Evolutionary conservation across 441 rosid genomes (phyloP).

Genomic region (Arabidopsis hybrid): DNA sequence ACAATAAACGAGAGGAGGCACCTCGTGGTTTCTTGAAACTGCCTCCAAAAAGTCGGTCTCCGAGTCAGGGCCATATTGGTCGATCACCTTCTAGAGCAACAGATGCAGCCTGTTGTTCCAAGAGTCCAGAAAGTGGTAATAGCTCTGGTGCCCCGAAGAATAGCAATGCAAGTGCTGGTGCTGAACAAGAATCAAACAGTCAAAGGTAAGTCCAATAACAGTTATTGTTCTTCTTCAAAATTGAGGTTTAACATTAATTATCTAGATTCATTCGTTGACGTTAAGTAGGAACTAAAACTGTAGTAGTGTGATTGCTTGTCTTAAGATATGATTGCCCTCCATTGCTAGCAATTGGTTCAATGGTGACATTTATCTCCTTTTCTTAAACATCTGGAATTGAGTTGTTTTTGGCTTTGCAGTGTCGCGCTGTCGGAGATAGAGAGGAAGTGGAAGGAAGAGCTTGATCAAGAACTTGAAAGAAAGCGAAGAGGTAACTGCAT

Average conservation of each 20-base stretch:
- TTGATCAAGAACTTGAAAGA: constrained; percentile 88
- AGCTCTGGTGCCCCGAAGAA: constrained; percentile 64
- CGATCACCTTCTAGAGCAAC: constrained; percentile 40
- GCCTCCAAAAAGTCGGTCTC: constrained; percentile 85
- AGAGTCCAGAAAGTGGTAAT: constrained; percentile 41
- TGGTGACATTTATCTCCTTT: not conserved
- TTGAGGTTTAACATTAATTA: not conserved
- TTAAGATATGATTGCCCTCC: not conserved
- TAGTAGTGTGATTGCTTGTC: not conserved
- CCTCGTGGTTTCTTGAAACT: constrained; percentile 50
- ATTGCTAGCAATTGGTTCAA: not conserved
- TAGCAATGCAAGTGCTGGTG: constrained; percentile 53
- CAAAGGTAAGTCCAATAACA: constrained; percentile 47
- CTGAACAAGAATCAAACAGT: constrained; percentile 64
- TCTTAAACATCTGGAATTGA: constrained; percentile 30
- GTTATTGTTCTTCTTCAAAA: not conserved
- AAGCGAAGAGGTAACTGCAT: constrained; percentile 52
- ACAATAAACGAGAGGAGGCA: constrained; percentile 42
- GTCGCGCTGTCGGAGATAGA: constrained; percentile 68
- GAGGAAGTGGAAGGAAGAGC: constrained; percentile 95
- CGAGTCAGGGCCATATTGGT: constrained; percentile 52
- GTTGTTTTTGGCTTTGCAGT: constrained; percentile 48
- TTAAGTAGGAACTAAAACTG: not conserved
- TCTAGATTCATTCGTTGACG: not conserved
- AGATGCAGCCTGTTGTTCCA: constrained; percentile 27